phyloP scores from a whole-genome alignment of 768 basidiomycete genomes.

The Filobasidium floriforme region DNA sequence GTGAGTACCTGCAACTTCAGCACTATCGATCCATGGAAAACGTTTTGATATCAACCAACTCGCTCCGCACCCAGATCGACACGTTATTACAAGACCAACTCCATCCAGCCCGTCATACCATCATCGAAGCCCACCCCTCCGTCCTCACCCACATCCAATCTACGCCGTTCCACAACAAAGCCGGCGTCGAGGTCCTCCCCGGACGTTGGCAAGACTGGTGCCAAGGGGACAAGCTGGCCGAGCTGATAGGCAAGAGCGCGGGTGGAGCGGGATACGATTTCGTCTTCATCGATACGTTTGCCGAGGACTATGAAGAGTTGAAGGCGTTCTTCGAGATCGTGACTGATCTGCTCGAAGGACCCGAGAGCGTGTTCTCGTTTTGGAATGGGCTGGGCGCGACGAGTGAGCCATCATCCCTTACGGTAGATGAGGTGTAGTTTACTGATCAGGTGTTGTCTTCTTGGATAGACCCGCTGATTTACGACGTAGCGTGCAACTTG shows the following conservation, averaged over 20 bases:
- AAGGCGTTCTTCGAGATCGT: slow-evolving; percentile 71
- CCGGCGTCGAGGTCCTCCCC: slow-evolving; percentile 70
- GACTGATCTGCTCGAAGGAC: slow-evolving; percentile 65
- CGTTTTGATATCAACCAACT: background rate
- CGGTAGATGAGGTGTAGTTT: no score
- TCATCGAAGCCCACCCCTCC: slow-evolving; percentile 89
- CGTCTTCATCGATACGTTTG: slow-evolving; percentile 88
- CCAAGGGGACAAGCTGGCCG: slow-evolving; percentile 33
- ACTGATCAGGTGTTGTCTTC: background rate
- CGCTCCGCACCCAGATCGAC: slow-evolving; percentile 60
- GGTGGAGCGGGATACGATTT: slow-evolving; percentile 61
- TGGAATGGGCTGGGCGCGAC: slow-evolving; percentile 97
- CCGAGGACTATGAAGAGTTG: slow-evolving; percentile 74
- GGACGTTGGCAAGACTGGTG: slow-evolving; percentile 87
- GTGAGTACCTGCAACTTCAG: slow-evolving; percentile 31
- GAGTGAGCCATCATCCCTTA: slow-evolving; percentile 54
- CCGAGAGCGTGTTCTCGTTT: slow-evolving; percentile 79
- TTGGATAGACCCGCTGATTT: slow-evolving; percentile 66
- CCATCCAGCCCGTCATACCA: slow-evolving; percentile 66
- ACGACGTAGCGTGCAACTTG: slow-evolving; percentile 81
- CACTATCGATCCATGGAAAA: background rate
- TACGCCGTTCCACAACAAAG: slow-evolving; percentile 67
- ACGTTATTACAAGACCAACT: slow-evolving; percentile 63
- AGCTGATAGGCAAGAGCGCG: slow-evolving; percentile 27
- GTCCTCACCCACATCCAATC: slow-evolving; percentile 74